Evolutionary conservation across 2,329 filamentous ascomycete genomes (phyloP).

Genomic region (Gyromitra esculenta): DNA sequence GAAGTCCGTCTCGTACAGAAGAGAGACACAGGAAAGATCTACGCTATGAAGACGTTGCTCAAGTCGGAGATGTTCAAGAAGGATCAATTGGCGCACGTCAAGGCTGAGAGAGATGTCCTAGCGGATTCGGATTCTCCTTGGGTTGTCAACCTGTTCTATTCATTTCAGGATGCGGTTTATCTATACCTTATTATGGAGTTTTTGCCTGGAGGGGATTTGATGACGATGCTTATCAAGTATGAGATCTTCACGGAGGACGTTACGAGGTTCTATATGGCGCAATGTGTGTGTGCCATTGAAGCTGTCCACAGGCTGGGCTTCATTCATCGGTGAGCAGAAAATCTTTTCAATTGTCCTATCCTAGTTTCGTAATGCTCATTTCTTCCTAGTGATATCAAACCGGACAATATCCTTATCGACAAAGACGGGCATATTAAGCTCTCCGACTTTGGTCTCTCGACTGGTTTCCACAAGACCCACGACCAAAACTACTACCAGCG

Average conservation of each 20-base stretch:
- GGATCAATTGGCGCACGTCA: slow-evolving; percentile 95
- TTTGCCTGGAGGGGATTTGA: slow-evolving; percentile 94
- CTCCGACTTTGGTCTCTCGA: slow-evolving; percentile 97
- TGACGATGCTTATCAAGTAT: slow-evolving; percentile 99
- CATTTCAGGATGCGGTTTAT: slow-evolving; percentile 95
- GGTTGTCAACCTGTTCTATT: slow-evolving; percentile 98
- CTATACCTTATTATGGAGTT: slow-evolving; percentile 99
- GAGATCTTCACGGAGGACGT: slow-evolving; percentile 99
- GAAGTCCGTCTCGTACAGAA: slow-evolving; percentile 98
- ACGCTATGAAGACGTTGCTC: slow-evolving; percentile 96
- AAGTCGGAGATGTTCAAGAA: slow-evolving; percentile 99
- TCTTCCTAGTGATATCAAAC: slow-evolving; percentile 87
- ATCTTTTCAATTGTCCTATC: slow-evolving; percentile 7
- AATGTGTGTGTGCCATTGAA: slow-evolving; percentile 97
- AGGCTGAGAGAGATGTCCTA: slow-evolving; percentile 95
- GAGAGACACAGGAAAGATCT: slow-evolving; percentile 95
- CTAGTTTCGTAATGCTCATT: slow-evolving; percentile 46
- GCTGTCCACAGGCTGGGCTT: slow-evolving; percentile 98
- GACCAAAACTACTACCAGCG: slow-evolving; percentile 99
- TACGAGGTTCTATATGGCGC: slow-evolving; percentile 98
- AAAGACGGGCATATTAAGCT: slow-evolving; percentile 96
- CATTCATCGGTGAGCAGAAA: slow-evolving; percentile 82
- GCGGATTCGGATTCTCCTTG: slow-evolving; percentile 99
- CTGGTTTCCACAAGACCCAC: slow-evolving; percentile 96
- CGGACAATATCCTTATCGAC: slow-evolving; percentile 96